Percentiles rank a stretch among this genome's conserved stretches.
phyloP scores from a whole-genome alignment of 2,329 filamentous ascomycete genomes.

The Neurospora sp. region DNA sequence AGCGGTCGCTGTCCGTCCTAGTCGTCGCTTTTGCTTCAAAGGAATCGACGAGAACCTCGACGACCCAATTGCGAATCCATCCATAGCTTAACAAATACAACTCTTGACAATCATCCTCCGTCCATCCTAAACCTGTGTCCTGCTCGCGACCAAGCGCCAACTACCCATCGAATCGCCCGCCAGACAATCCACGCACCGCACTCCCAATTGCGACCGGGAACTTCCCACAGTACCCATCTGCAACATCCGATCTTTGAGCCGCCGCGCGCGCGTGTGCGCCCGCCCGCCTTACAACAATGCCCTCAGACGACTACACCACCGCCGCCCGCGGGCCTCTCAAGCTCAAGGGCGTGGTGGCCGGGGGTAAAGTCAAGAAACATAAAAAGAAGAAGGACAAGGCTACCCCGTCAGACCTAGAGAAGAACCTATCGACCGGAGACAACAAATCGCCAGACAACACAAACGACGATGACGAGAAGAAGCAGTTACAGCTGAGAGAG shows the following conservation, averaged over 20 bases:
- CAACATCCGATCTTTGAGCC: background rate
- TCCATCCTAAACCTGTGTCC: background rate
- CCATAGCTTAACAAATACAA: background rate
- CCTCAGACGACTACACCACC: conserved; percentile 63
- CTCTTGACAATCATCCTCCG: background rate
- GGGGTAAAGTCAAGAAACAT: conserved; percentile 42
- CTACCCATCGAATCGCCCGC: background rate
- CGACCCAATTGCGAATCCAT: background rate
- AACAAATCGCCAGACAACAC: conserved; percentile 24
- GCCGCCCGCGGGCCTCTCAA: conserved; percentile 65
- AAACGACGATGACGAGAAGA: conserved; percentile 27
- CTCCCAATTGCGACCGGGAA: background rate
- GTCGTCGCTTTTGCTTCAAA: background rate
- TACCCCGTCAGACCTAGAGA: conserved; percentile 30
- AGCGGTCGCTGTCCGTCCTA: background rate
- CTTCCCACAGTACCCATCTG: background rate
- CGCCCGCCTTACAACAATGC: conserved; percentile 37
- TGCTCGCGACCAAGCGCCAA: background rate
- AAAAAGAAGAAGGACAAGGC: conserved; percentile 50
- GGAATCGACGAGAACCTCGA: background rate
- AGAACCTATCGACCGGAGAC: conserved; percentile 29
- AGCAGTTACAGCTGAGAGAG: conserved; percentile 29
- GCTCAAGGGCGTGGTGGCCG: conserved; percentile 57
- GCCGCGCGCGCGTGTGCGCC: background rate
- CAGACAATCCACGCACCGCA: background rate